Conservation (phyloP, 1,284 basidiomycete species). For the Tremellales sp. region DNA sequence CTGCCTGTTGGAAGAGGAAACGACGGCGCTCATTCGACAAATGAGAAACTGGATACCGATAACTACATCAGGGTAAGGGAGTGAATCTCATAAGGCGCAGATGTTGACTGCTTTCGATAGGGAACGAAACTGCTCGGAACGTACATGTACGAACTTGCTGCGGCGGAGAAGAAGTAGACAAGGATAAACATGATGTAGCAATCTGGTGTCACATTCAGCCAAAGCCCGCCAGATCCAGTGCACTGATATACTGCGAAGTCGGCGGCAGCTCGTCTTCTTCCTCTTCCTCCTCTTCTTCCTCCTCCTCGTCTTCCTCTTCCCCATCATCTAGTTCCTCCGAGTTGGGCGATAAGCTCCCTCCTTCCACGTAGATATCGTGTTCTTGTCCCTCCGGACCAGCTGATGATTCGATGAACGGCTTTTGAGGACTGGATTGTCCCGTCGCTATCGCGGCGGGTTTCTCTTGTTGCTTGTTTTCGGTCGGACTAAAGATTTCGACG, state of each 20-base stretch:
- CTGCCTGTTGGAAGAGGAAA: slow-evolving; percentile 91
- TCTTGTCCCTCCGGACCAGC: no score
- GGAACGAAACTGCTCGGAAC: slow-evolving; percentile 70
- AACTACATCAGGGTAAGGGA: slow-evolving; percentile 77
- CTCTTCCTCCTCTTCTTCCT: slow-evolving; percentile 39
- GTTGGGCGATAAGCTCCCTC: not conserved
- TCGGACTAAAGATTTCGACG: not conserved
- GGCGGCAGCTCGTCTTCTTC: slow-evolving; percentile 34
- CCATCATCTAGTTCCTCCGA: slow-evolving; percentile 25
- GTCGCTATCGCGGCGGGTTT: not conserved
- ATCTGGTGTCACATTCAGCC: slow-evolving; percentile 2
- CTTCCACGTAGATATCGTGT: not conserved
- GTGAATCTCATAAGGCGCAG: not conserved
- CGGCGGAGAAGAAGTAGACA: slow-evolving; percentile 11
- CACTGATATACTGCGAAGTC: slow-evolving; percentile 42
- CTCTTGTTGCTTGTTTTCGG: not conserved
- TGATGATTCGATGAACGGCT: no score
- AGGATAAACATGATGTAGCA: not conserved
- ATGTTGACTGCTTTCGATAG: slow-evolving; percentile 1
- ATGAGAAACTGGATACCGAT: slow-evolving; percentile 89
- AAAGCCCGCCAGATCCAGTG: slow-evolving; percentile 41
- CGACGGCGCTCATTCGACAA: slow-evolving; percentile 84
- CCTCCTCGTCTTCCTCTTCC: slow-evolving; percentile 32
- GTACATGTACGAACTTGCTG: slow-evolving; percentile 76
- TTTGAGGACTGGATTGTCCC: not conserved